These are phyloP conservation scores for Volutella citrinella DNA, from an alignment of 2,329 filamentous ascomycete species.

Conservation along the genomic window DNA sequence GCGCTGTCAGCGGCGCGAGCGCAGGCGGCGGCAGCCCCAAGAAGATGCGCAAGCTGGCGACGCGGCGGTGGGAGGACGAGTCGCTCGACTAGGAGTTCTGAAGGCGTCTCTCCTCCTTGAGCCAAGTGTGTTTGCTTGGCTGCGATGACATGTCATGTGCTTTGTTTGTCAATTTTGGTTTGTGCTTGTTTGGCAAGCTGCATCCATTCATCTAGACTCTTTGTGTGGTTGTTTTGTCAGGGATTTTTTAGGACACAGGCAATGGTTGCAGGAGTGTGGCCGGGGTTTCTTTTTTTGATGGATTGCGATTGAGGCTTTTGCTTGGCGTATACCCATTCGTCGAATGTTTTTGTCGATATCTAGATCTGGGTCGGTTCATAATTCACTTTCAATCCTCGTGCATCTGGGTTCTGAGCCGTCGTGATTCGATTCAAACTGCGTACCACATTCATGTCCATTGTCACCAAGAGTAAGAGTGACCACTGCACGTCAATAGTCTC, in stretches of 20 bases:
- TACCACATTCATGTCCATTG: too few species aligned
- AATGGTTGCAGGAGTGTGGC: too few species aligned
- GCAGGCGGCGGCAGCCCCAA: slow-evolving; percentile 50
- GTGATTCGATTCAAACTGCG: too few species aligned
- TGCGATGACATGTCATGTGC: slow-evolving; percentile 2
- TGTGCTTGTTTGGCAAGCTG: too few species aligned
- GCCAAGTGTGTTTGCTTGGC: slow-evolving; percentile 4
- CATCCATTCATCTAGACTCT: too few species aligned
- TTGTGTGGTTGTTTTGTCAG: slow-evolving; percentile 10
- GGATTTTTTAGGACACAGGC: too few species aligned
- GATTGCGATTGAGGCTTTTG: too few species aligned
- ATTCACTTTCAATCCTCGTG: too few species aligned
- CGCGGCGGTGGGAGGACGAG: slow-evolving; percentile 47
- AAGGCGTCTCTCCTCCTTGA: slow-evolving; percentile 4
- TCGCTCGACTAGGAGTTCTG: slow-evolving; percentile 24
- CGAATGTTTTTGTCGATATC: slow-evolving; percentile 19
- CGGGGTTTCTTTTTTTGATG: too few species aligned
- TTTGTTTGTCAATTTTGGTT: slow-evolving; percentile 14
- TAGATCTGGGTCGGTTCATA: slow-evolving; percentile 8
- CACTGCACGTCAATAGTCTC: too few species aligned
- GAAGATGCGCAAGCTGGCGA: slow-evolving; percentile 49
- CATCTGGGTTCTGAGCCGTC: too few species aligned
- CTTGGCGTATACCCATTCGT: slow-evolving; percentile 24
- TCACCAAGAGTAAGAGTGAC: too few species aligned
- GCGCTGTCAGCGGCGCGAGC: slow-evolving; percentile 23